A percentile compares a stretch with the other conserved stretches of the same genome.
Conservation (phyloP, 176 grass and related monocot genomes). For the Oryza meyeriana region DNA sequence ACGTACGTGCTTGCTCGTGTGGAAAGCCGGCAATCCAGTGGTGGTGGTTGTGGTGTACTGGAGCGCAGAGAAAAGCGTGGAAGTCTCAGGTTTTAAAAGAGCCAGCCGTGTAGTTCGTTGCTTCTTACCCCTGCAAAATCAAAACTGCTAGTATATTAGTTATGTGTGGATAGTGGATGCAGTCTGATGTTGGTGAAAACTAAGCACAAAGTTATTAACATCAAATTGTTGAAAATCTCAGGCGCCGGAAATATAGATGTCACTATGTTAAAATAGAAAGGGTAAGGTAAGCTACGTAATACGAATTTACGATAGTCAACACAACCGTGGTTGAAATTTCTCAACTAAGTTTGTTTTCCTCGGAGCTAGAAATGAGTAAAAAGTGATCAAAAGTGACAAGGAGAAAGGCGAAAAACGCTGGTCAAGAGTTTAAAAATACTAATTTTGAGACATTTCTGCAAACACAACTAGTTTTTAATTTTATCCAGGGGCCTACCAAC, state of each 20-base stretch:
- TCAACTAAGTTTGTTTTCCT: too few relatives aligned
- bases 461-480: constrained; percentile 23
- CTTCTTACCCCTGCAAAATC: constrained; percentile 16
- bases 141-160: constrained; percentile 57
- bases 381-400: not conserved
- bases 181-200: constrained; percentile 9
- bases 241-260: too few relatives aligned
- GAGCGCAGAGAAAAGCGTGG: not conserved
- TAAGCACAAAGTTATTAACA: not conserved
- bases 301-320: too few relatives aligned
- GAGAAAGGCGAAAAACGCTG: not conserved
- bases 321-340: too few relatives aligned
- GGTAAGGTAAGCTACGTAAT: too few relatives aligned
- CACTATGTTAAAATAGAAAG: too few relatives aligned
- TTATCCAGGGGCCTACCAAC: constrained; percentile 12
- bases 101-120: not conserved
- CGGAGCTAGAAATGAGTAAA: too few relatives aligned
- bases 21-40: not conserved
- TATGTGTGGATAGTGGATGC: too few relatives aligned
- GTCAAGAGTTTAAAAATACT: not conserved
- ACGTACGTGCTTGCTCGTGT: not conserved
- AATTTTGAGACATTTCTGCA: constrained; percentile 6
- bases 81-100: constrained; percentile 26
- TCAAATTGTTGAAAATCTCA: not conserved
- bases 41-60: not conserved